Evolutionary conservation across 345 rosid genomes (phyloP).

Genomic region (Geranium rotundifolium): DNA sequence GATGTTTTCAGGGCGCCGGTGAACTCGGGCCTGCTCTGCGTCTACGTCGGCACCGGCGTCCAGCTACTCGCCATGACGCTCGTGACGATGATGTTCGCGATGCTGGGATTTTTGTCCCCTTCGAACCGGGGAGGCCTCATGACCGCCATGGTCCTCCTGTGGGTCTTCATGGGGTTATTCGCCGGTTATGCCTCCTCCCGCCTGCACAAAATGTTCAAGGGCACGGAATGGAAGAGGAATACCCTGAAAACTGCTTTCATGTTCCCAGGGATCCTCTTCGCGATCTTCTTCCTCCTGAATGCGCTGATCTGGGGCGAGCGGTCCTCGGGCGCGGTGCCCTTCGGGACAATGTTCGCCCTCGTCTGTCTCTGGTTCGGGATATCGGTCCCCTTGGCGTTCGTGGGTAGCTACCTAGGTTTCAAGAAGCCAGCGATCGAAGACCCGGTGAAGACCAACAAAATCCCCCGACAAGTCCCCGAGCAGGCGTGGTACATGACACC

Average conservation of each 20-base stretch:
- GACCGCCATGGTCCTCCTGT: slow-evolving; percentile 97
- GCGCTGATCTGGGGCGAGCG: slow-evolving; percentile 90
- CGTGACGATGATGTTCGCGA: slow-evolving; percentile 93
- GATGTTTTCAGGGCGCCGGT: slow-evolving; percentile 87
- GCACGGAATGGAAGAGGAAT: slow-evolving; percentile 86
- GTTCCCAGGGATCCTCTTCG: slow-evolving; percentile 83
- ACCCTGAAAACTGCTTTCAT: slow-evolving; percentile 87
- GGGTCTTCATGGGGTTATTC: slow-evolving; percentile 96
- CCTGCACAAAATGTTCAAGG: slow-evolving; percentile 87
- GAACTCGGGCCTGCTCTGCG: slow-evolving; percentile 77
- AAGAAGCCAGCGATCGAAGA: slow-evolving; percentile 84
- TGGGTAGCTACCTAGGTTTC: slow-evolving; percentile 91
- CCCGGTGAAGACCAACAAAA: slow-evolving; percentile 90
- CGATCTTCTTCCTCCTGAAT: slow-evolving; percentile 75
- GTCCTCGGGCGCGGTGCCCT: slow-evolving; percentile 94
- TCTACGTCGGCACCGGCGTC: slow-evolving; percentile 88
- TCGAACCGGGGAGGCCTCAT: slow-evolving; percentile 97
- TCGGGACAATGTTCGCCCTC: slow-evolving; percentile 94
- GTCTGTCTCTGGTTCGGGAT: slow-evolving; percentile 96
- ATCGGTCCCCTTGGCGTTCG: slow-evolving; percentile 89
- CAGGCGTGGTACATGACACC: slow-evolving; percentile 98
- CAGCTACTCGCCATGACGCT: slow-evolving; percentile 89
- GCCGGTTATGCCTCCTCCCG: slow-evolving; percentile 93
- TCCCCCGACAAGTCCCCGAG: slow-evolving; percentile 90
- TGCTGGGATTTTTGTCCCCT: slow-evolving; percentile 88